phyloP scores from a whole-genome alignment of 257 asterid species.

The Verbascum thapsus region DNA sequence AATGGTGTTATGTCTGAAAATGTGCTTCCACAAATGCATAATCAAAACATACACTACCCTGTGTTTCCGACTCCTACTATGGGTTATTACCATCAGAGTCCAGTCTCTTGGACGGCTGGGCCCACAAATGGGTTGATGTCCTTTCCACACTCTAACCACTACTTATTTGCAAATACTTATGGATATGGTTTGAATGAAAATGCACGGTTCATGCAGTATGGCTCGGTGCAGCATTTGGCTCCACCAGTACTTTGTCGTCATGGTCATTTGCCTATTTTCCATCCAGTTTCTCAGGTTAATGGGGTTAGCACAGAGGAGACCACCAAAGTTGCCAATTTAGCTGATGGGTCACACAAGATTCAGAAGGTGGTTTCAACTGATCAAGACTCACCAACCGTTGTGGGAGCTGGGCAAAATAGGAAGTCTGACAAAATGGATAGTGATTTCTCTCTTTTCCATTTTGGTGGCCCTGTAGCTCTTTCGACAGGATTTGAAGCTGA shows the following conservation, averaged over 20 bases:
- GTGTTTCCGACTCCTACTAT: conserved; percentile 65
- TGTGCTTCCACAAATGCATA: conserved; percentile 62
- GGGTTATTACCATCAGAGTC: conserved; percentile 77
- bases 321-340: conserved; percentile 40
- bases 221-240: conserved; percentile 59
- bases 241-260: conserved; percentile 59
- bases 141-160: conserved; percentile 68
- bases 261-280: conserved; percentile 60
- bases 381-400: conserved; percentile 39
- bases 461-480: conserved; percentile 84
- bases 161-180: conserved; percentile 52
- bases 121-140: conserved; percentile 71
- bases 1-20: conserved; percentile 57
- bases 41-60: conserved; percentile 61
- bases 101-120: conserved; percentile 64
- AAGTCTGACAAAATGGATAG: conserved; percentile 49
- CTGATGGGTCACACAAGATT: conserved; percentile 33
- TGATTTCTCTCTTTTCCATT: conserved; percentile 94
- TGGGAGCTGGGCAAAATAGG: conserved; percentile 38
- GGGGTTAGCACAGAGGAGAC: conserved; percentile 44
- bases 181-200: conserved; percentile 71
- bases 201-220: conserved; percentile 65
- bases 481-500: conserved; percentile 63
- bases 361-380: conserved; percentile 37
- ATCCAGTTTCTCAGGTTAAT: conserved; percentile 58